phyloP scores from a whole-genome alignment of 768 basidiomycete species.

The Amanita muscaria region DNA sequence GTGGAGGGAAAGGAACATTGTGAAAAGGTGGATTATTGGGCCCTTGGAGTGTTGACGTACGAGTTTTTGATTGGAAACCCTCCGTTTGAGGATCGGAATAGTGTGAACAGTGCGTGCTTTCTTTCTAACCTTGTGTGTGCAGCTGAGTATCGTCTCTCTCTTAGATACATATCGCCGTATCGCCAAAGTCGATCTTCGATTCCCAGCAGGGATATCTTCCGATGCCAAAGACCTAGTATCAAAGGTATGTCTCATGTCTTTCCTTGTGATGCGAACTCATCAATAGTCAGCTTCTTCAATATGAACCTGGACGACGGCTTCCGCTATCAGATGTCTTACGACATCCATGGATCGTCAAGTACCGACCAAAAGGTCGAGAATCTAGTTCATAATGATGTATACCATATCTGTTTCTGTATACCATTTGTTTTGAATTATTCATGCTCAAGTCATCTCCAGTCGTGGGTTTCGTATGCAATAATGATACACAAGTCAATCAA shows the following conservation, averaged over 20 bases:
- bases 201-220: constrained; percentile 48
- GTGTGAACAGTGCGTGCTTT: constrained; percentile 54
- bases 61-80: constrained; percentile 83
- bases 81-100: constrained; percentile 77
- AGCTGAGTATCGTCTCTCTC: constrained; percentile 1
- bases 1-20: constrained; percentile 86
- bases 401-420: neutral
- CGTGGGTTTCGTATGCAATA: too few species aligned
- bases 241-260: constrained; percentile 31
- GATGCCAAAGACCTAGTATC: constrained; percentile 63
- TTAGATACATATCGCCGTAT: constrained; percentile 88
- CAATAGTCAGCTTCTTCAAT: constrained; percentile 64
- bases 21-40: constrained; percentile 93
- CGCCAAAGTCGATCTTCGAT: constrained; percentile 71
- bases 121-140: neutral
- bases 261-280: neutral
- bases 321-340: constrained; percentile 63
- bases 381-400: constrained; percentile 12
- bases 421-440: constrained; percentile 14
- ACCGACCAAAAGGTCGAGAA: constrained; percentile 42
- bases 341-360: constrained; percentile 83
- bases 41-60: constrained; percentile 91
- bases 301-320: constrained; percentile 71
- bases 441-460: too few species aligned
- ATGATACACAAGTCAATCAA: neutral